Base-by-base conservation (phyloP, 2,329 filamentous ascomycete genomes). In the Ophiostoma piceae region DNA sequence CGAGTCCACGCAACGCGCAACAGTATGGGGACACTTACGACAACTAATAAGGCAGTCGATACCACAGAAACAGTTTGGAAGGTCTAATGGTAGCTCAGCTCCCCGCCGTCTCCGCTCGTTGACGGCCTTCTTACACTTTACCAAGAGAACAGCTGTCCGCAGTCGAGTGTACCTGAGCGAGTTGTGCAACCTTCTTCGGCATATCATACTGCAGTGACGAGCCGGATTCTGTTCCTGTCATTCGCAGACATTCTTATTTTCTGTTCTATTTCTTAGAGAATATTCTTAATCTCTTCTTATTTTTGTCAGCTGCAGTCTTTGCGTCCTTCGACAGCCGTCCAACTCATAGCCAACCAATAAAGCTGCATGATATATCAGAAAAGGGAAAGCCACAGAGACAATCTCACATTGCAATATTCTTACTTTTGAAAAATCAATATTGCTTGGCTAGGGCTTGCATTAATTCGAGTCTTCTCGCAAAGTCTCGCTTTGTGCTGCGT, bases 391-490 rank as follows among this genome's bases (percentile, higher is more conserved):
- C 16, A 47, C 43, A 47, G 16, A 47, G 11, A 47, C 43, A 47
- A 19, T 47, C 43, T n/a, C 43, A 47, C 43, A 47, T 47, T 47
- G 43, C 43, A 47, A 47, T 47, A 47, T 47, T 6, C 19, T 47
- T 8, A 47, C 43, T 47, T 47, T 47, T 57, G 11, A 26, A 57
- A 57, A 11, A 57, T 57, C 12, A 62, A 62, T 62, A 16, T 62
- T 62, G 26, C 57, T 62, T 62, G 57, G 57, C 57, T 32, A 62
- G 54, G 54, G 57, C 57, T 62, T 32, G 26, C 57, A 62, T 62
- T 29, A 32, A 62, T 16, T 57, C 57, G 16, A 54, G 51, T 57
- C 51, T 8, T 41, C 3, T 26, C 51, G 43, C 16, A 47, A 16
- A n/a, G 43, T 19, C 43, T 47, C 26, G 5, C 57, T 26, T 57